A percentile compares a stretch with the other conserved stretches of the same genome.
phyloP scores from a whole-genome alignment of 495 filamentous ascomycete genomes.

The Penicillium desertorum region DNA sequence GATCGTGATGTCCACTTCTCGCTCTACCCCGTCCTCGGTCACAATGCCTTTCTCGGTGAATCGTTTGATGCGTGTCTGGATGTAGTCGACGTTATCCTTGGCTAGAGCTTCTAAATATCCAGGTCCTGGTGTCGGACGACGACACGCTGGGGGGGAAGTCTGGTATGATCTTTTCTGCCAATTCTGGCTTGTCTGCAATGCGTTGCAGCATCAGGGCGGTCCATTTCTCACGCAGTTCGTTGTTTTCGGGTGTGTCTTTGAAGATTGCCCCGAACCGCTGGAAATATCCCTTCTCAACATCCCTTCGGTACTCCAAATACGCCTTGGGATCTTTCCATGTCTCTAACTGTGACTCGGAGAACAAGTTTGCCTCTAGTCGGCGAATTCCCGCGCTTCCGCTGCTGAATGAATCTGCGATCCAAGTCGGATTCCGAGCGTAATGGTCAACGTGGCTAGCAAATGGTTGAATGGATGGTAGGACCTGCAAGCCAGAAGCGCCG shows the following conservation, averaged over 20 bases:
- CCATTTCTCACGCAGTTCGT: constrained; percentile 49
- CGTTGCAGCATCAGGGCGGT: constrained; percentile 51
- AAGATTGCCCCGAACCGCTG: constrained; percentile 55
- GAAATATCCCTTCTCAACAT: constrained; percentile 57
- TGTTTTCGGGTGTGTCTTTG: constrained; percentile 54
- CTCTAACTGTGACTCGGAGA: constrained; percentile 49
- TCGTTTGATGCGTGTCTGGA: constrained; percentile 54
- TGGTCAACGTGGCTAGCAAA: constrained; percentile 58
- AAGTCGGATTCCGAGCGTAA: constrained; percentile 65
- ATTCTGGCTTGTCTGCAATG: constrained; percentile 53
- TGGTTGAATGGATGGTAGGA: constrained; percentile 58
- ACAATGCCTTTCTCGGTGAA: constrained; percentile 59
- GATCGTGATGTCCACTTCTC: constrained; percentile 59
- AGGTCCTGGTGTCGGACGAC: constrained; percentile 68
- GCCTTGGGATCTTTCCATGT: constrained; percentile 48
- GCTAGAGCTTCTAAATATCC: constrained; percentile 70
- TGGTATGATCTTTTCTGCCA: constrained; percentile 56
- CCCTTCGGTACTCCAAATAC: constrained; percentile 52
- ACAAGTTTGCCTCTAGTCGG: constrained; percentile 48
- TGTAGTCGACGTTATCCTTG: constrained; percentile 61
- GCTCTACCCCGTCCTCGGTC: constrained; percentile 50
- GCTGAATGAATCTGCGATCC: constrained; percentile 62
- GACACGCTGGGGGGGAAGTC: constrained; percentile 65
- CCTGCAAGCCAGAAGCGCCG: constrained; percentile 56
- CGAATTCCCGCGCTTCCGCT: constrained; percentile 35